Evolutionary conservation across 73 alveolate species (phyloP).

Genomic region (Paramecium pentaurelia): DNA sequence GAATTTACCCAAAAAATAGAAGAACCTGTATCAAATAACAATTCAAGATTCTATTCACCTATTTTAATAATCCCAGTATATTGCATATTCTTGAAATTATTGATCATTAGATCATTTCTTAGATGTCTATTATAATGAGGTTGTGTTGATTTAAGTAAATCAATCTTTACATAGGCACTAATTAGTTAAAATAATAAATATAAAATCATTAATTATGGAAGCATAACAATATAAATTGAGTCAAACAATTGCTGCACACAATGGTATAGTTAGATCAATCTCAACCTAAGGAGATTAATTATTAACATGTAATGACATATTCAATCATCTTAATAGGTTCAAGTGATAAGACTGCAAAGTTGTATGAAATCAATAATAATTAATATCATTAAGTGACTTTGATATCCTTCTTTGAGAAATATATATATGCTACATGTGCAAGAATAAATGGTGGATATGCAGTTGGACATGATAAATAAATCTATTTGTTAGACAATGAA

Average conservation of each 20-base stretch:
- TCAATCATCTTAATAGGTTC: not conserved
- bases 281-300: not conserved
- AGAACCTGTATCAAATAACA: constrained; percentile 35
- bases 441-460: constrained; percentile 66
- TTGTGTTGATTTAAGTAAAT: not conserved
- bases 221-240: not conserved
- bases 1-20: not conserved
- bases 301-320: not conserved
- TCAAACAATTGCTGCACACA: not conserved
- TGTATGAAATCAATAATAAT: constrained; percentile 27
- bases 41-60: not conserved
- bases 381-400: constrained; percentile 63
- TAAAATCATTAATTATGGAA: not conserved
- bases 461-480: constrained; percentile 88
- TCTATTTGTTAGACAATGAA: constrained; percentile 77
- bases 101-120: not conserved
- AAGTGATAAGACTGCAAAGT: constrained; percentile 49
- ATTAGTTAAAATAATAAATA: not conserved
- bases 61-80: not conserved
- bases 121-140: not conserved
- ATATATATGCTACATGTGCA: constrained; percentile 63
- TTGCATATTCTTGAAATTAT: not conserved
- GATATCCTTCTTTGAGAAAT: constrained; percentile 76
- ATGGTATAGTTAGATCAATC: not conserved
- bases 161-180: not conserved